These are phyloP conservation scores for Zasmidium cellare DNA, from an alignment of 2,329 filamentous ascomycete species.

Conservation along the genomic window DNA sequence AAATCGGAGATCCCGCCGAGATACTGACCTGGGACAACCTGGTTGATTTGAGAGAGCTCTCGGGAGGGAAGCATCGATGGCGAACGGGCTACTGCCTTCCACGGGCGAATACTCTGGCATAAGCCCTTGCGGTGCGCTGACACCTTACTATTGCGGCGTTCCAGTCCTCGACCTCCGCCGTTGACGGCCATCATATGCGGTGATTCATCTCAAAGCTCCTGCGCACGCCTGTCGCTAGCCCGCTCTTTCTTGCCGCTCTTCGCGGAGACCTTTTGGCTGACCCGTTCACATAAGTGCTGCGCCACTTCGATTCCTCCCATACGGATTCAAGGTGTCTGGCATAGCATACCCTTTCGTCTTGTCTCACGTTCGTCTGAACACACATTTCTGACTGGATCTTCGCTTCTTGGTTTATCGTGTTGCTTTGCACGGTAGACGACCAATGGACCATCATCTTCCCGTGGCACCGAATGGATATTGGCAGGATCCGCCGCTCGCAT, in stretches of 20 bases:
- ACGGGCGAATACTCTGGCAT: neutral
- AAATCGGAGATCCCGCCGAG: neutral
- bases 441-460: neutral
- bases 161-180: neutral
- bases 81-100: neutral
- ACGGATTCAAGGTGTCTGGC: too few species aligned
- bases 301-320: too few species aligned
- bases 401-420: neutral
- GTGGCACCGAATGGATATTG: neutral
- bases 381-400: neutral
- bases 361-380: too few species aligned
- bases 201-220: neutral
- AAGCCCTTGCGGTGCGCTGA: neutral
- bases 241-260: too few species aligned
- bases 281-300: too few species aligned
- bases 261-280: too few species aligned
- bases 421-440: neutral
- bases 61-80: neutral
- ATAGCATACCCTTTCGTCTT: too few species aligned
- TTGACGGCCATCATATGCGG: neutral
- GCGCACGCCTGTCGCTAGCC: too few species aligned
- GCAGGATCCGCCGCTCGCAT: neutral
- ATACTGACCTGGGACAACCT: neutral
- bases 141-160: neutral
- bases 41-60: neutral